Evolutionary conservation across 75 land plant genomes (phyloP), one percentile per base, ranked within the genome.

Genomic region (Cupressus sempervirens): DNA sequence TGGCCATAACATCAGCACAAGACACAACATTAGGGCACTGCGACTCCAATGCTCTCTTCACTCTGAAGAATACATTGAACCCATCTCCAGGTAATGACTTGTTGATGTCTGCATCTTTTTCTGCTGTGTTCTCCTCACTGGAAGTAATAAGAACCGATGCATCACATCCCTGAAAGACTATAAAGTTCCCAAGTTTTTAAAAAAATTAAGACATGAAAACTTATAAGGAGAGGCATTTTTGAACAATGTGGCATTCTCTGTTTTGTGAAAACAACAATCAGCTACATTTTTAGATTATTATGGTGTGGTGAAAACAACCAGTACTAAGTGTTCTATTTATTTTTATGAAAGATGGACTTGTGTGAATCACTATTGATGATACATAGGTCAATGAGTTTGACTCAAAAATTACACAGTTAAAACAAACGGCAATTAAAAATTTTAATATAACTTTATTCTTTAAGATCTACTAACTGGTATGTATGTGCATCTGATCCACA

Each of bases 81-180:
- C 85, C 87, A 83, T 89, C 90, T 7, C 90, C 90, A 7, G 90
- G 76, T 43, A 89, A 88, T 45, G 88, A 87, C 67, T 85, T 87
- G 86, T 92, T 93, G 80, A 86, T 83, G 35, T 92, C 90, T 34
- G 90, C 88, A 76, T 93, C 93, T 53, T 87, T 90, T 88, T 93
- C 94, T 14, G 93, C 94, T 9, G 26, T 36, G 75, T 84, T 72
- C 32, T 56, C 43, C 35, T 76, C 23, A 82, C 84, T 92, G 72
- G 94, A 93, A 82, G 89, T 48, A 75, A 93, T 65, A 48, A 93
- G 90, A 11, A 89, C 79, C 30, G 91, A 90, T 40, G 88, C 89
- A 53, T 88, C 89, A 77, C 90, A 86, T 29, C 89, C 93, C 77
- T 86, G 83, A n/a, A 2, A 53, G 9, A 72, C 35, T 36, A 72